A percentile compares a stretch with the other conserved stretches of the same genome.
phyloP scores from a whole-genome alignment of 495 filamentous ascomycete genomes.

The Penicillium canariense region DNA sequence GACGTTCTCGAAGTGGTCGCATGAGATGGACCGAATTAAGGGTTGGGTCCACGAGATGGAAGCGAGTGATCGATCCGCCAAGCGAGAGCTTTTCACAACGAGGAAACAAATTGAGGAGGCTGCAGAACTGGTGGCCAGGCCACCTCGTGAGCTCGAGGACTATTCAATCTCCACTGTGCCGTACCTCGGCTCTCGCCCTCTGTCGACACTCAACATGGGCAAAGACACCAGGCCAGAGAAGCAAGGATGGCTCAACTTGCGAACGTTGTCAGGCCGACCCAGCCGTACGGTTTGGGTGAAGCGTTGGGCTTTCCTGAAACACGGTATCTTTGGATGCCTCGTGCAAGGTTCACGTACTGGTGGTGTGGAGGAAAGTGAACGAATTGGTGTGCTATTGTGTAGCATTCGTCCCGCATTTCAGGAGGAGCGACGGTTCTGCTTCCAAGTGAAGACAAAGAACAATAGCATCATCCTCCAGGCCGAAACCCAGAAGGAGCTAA shows the following conservation, averaged over 20 bases:
- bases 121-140: slow-evolving; percentile 65
- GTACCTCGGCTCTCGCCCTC: slow-evolving; percentile 70
- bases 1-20: slow-evolving; percentile 58
- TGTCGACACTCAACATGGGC: slow-evolving; percentile 51
- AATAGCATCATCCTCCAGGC: slow-evolving; percentile 86
- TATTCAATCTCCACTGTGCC: slow-evolving; percentile 86
- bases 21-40: slow-evolving; percentile 84
- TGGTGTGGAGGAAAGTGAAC: slow-evolving; percentile 91
- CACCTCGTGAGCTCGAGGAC: slow-evolving; percentile 88
- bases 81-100: slow-evolving; percentile 72
- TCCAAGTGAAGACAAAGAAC: slow-evolving; percentile 98
- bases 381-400: slow-evolving; percentile 92
- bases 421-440: slow-evolving; percentile 94
- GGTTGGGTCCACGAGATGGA: slow-evolving; percentile 96
- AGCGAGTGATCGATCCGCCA: slow-evolving; percentile 71
- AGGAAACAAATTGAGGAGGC: slow-evolving; percentile 80
- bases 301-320: slow-evolving; percentile 92
- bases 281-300: slow-evolving; percentile 82
- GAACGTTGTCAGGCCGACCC: slow-evolving; percentile 82
- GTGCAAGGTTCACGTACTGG: slow-evolving; percentile 80
- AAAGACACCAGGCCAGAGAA: slow-evolving; percentile 61
- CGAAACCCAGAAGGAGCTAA: slow-evolving; percentile 84
- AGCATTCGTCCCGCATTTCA: slow-evolving; percentile 85
- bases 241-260: slow-evolving; percentile 90
- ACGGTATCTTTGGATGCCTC: slow-evolving; percentile 94